These are phyloP conservation scores for Ichthyophthirius multifiliis DNA, from an alignment of 169 alveolate species.

Conservation along the genomic window DNA sequence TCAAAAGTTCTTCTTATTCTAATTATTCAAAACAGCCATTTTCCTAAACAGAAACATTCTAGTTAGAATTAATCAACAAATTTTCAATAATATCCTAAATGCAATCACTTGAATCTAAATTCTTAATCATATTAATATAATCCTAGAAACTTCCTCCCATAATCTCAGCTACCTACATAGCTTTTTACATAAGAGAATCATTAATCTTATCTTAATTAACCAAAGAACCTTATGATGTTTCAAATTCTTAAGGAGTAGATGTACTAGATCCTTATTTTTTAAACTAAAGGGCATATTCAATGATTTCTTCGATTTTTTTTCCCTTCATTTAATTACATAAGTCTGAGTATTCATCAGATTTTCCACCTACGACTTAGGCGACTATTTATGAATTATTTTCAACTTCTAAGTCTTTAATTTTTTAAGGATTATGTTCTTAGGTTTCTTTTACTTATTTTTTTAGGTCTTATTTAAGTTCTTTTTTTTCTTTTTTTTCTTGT, in stretches of 20 bases:
- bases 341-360: not conserved
- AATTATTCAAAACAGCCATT: not conserved
- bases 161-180: not conserved
- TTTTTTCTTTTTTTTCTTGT: not conserved
- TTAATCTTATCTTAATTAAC: not conserved
- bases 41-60: not conserved
- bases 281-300: not conserved
- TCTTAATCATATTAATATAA: not conserved
- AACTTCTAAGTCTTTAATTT: not conserved
- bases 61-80: too few relatives aligned
- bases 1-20: not conserved
- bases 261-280: not conserved
- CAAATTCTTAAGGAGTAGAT: not conserved
- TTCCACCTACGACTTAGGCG: not conserved
- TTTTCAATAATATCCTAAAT: not conserved
- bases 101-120: not conserved
- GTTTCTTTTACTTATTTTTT: not conserved
- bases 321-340: not conserved
- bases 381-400: not conserved
- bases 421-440: not conserved
- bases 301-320: not conserved
- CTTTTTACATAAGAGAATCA: not conserved
- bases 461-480: not conserved
- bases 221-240: not conserved
- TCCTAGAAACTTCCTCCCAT: slow-evolving; percentile 5